phyloP scores from a whole-genome alignment of 2,329 filamentous ascomycete genomes.

The Aureobasidium sp. region DNA sequence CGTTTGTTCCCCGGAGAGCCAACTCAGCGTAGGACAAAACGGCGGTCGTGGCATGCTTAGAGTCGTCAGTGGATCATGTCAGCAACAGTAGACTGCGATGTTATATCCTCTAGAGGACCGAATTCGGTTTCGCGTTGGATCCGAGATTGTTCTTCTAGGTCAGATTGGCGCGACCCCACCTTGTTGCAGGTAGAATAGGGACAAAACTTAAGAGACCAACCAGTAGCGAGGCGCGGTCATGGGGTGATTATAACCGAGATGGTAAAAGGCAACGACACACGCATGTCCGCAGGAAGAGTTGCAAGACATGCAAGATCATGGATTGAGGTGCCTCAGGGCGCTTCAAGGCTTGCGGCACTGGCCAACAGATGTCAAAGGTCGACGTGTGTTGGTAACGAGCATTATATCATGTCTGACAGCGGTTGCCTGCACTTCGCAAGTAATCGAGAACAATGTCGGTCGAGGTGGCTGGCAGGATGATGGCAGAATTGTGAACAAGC shows the following conservation, averaged over 20 bases:
- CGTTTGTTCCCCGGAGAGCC: slow-evolving; percentile 3
- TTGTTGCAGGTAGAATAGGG: slow-evolving; percentile 7
- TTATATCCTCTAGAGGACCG: neutral
- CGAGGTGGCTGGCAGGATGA: slow-evolving; percentile 7
- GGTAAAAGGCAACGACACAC: neutral
- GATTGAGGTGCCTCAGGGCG: neutral
- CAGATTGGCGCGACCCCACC: slow-evolving; percentile 6
- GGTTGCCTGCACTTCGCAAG: neutral
- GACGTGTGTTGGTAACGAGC: neutral
- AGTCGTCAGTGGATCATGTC: neutral
- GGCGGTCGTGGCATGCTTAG: slow-evolving; percentile 11
- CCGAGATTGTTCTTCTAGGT: neutral
- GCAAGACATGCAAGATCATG: neutral
- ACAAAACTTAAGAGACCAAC: neutral
- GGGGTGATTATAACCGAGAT: neutral
- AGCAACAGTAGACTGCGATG: neutral
- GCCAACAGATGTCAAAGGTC: neutral
- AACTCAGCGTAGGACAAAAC: neutral
- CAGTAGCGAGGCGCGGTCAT: neutral
- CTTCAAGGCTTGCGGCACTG: neutral
- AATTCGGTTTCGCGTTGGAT: neutral
- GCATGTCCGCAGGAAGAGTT: neutral
- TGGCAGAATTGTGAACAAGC: neutral
- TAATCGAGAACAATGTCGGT: neutral
- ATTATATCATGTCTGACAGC: slow-evolving; percentile 9